Evolutionary conservation across 2,329 filamentous ascomycete species (phyloP), one percentile per base, ranked within the genome.

Genomic region (Zymoseptoria passerinii): DNA sequence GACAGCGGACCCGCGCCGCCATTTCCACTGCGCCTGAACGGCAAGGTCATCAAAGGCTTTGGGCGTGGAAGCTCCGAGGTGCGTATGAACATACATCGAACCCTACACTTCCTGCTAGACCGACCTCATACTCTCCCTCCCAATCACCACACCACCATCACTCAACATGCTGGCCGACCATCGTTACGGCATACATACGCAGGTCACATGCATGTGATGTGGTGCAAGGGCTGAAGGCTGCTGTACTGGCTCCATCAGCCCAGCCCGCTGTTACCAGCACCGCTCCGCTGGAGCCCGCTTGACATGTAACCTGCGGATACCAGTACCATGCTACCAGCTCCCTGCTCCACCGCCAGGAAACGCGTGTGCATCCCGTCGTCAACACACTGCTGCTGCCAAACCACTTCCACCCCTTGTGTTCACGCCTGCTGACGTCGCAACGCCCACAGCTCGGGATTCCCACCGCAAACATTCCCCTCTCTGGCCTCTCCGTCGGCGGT

Each of bases 51-150:
- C 68, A 88, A 89, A 68, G 94, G 94, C 35, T 97, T 97, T 73
- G 92, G 94, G 49, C 84, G 94, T 60, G 94, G 94, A 16, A 95
- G 90, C 69, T 95, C 91, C 78, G 92, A 96, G 76, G 89, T 92
- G 57, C 63, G 68, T 52, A 27, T 52, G 50, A 18, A 27, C 50
- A 28, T 28, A 27, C 50, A 28, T 28, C 10, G 13, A 28, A n/a
- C 50, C 50, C 19, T 18, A 28, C 19, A 28, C 20, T 20, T 18
- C 50, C 50, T 52, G 20, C 50, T 28, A 9, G 27, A 19, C 50
- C 16, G n/a, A 52, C 50, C 19, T n/a, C 50, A 50, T 27, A 52
- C 50, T 23, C 13, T 28, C 23, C n/a, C 50, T 28, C 13, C 16
- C 35, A 44, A 13, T 44, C 35, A 44, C 35, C 13, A 13, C 35